Conservation (phyloP, 2,329 filamentous ascomycete species). For the Colletotrichum horii region DNA sequence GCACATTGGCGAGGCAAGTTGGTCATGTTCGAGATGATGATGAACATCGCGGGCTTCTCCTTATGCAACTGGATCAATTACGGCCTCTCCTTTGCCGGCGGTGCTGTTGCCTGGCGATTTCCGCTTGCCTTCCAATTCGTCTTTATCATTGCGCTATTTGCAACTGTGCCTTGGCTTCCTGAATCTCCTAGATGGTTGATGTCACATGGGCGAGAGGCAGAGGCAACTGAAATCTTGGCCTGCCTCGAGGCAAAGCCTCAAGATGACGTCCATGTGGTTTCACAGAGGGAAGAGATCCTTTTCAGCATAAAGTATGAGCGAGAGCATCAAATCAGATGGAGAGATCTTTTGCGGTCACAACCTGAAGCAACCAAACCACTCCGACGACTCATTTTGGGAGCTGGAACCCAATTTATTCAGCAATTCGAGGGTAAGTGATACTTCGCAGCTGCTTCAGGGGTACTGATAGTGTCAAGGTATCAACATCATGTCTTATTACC, state of each 20-base stretch:
- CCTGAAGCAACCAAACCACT: not conserved
- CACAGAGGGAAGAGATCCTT: not conserved
- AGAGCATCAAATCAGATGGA: not conserved
- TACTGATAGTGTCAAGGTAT: constrained; percentile 6
- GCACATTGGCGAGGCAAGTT: constrained; percentile 35
- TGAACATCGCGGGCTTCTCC: constrained; percentile 36
- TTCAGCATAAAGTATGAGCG: not conserved
- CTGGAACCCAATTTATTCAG: not conserved
- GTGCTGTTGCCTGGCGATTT: constrained; percentile 45
- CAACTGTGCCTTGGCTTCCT: constrained; percentile 34
- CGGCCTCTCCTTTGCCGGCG: constrained; percentile 40
- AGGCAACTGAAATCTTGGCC: constrained; percentile 23
- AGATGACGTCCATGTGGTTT: not conserved
- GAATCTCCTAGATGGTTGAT: constrained; percentile 39
- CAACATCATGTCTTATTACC: constrained; percentile 29
- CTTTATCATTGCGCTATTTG: constrained; percentile 29
- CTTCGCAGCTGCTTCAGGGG: constrained; percentile 25
- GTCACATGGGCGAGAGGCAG: constrained; percentile 29
- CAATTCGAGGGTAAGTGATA: constrained; percentile 23
- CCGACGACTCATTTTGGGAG: not conserved
- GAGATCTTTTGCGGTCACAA: not conserved
- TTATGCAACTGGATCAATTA: constrained; percentile 45
- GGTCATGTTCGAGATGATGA: constrained; percentile 35
- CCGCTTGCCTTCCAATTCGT: constrained; percentile 47
- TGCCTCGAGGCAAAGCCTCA: not conserved